phyloP scores from a whole-genome alignment of 2,329 filamentous ascomycete genomes.

The Dactylellina sp. region DNA sequence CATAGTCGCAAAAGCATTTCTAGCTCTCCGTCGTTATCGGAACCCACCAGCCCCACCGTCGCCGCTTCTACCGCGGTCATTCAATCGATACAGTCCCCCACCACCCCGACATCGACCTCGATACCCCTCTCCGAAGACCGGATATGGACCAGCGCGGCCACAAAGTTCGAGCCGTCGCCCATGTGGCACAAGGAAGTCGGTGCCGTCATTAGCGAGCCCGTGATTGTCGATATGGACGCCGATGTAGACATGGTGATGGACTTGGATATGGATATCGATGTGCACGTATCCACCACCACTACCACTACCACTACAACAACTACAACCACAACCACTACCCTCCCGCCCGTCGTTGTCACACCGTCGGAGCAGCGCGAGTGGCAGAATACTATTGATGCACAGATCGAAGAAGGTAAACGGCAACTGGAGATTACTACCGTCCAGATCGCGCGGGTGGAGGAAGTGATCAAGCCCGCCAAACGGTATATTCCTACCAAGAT shows the following conservation, averaged over 20 bases:
- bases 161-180: constrained; percentile 36
- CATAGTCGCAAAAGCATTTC: constrained; percentile 57
- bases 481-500: constrained; percentile 54
- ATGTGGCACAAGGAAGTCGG: constrained; percentile 47
- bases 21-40: constrained; percentile 53
- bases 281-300: constrained; percentile 18
- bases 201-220: constrained; percentile 37
- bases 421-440: constrained; percentile 51
- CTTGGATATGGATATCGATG: constrained; percentile 49
- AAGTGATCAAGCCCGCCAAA: constrained; percentile 53
- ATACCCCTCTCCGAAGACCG: constrained; percentile 33
- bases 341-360: constrained; percentile 38
- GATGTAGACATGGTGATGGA: constrained; percentile 55
- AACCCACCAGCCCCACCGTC: constrained; percentile 27
- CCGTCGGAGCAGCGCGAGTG: constrained; percentile 51
- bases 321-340: not conserved
- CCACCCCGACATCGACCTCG: constrained; percentile 46
- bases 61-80: constrained; percentile 17
- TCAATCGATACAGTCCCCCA: constrained; percentile 40
- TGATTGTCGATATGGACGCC: constrained; percentile 36
- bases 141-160: constrained; percentile 35
- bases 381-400: constrained; percentile 52
- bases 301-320: constrained; percentile 9
- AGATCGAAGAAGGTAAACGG: constrained; percentile 46
- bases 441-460: constrained; percentile 40